Percentiles rank a stretch among this genome's conserved stretches.
Evolutionary conservation across 169 alveolate species (phyloP).

Genomic region (Plasmodium cynomolgi): DNA sequence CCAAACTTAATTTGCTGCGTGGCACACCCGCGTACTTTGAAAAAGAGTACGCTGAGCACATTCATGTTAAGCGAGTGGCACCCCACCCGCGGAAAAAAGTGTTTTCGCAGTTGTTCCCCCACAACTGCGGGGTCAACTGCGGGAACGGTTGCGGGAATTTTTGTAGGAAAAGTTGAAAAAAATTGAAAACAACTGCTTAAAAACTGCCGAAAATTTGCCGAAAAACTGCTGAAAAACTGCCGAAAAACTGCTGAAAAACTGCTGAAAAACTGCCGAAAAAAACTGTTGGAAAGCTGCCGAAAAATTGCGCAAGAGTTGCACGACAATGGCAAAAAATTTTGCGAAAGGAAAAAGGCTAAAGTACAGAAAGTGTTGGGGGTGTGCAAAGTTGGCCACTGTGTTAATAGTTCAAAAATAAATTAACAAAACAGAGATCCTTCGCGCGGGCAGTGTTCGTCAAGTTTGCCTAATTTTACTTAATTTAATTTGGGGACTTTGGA

Average conservation of each 20-base stretch:
- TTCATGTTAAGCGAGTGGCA: not conserved
- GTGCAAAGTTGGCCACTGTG: conserved; percentile 61
- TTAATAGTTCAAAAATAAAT: conserved; percentile 43
- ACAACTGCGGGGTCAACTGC: not conserved
- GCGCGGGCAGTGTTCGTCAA: conserved; percentile 10
- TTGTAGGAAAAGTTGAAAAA: not conserved
- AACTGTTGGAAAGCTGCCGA: not conserved
- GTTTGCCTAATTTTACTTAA: conserved; percentile 8
- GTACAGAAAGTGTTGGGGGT: conserved; percentile 10
- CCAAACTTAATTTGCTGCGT: conserved; percentile 16
- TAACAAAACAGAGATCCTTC: not conserved
- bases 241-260: not conserved
- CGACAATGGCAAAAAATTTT: not conserved
- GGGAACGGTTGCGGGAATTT: not conserved
- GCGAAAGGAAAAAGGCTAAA: not conserved
- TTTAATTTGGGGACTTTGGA: conserved; percentile 2
- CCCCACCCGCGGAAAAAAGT: not conserved
- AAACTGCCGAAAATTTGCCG: not conserved
- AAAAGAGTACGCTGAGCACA: conserved; percentile 6
- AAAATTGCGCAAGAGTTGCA: not conserved
- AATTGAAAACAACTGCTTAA: not conserved
- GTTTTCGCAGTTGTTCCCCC: not conserved
- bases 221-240: not conserved
- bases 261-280: not conserved
- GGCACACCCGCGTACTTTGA: conserved; percentile 16